Evolutionary conservation across 139 green algal species (phyloP), one percentile per base, ranked within the genome.

Genomic region (Coccomyxa sp.): DNA sequence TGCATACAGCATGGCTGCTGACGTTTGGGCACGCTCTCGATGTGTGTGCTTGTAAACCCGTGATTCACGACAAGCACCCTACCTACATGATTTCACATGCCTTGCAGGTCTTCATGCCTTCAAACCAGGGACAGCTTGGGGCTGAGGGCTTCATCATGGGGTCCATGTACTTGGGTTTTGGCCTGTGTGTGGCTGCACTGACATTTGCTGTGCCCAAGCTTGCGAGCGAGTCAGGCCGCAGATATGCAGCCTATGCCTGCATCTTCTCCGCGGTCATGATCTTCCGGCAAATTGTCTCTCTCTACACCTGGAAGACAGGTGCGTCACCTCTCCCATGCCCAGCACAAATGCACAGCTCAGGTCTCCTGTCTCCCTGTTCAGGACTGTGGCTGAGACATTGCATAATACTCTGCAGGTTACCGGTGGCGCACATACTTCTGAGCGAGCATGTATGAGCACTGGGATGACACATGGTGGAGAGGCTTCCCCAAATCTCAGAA

Each of bases 71-170:
- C 14, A 12, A 58, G 44, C 44, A 18, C 10, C 64, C 33, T 71
- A 36, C 2, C 35, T 2, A 71, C 1, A 16, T 36, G 27, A 22
- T 6, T 71, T 70, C 35, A 10, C 64, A 18, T 22, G 74, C 36
- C n/a, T 7, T 73, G 35, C 38, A 76, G 77, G 22, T 82, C 70
- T 88, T 88, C 55, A 85, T 91, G 72, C 72, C 84, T 35, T 69
- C 38, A 8, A 79, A 82, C n/a, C 83, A 87, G 36, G 73, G 86
- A 0, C 92, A 97, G 83, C 83, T 95, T 12, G 92, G 91, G 7
- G 84, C 82, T 14, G 92, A 97, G 82, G 92, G 92, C 33, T 95
- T 95, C 75, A 83, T 93, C 44, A 91, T 95, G 82, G 90, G 91
- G 68, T 81, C 14, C 64, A 36, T 36, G 64, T 71, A 71, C n/a